phyloP scores from a whole-genome alignment of 164 flowering plant genomes.

The Annona cherimola region DNA sequence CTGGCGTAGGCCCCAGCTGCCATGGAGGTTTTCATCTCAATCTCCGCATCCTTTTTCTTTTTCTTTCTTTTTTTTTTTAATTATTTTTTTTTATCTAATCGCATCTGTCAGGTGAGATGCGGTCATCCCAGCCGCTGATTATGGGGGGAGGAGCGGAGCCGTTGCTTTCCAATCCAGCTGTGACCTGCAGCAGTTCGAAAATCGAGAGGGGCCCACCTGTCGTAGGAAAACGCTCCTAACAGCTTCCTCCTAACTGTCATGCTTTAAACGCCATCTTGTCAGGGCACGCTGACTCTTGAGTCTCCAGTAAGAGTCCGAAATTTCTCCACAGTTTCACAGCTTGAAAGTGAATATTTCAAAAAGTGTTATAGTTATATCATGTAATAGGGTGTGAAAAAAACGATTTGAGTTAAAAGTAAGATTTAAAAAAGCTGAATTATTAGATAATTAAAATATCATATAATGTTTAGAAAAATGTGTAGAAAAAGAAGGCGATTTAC shows the following conservation, averaged over 20 bases:
- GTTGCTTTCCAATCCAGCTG: conserved; percentile 31
- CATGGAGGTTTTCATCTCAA: conserved; percentile 29
- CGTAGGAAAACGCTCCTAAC: conserved; percentile 15
- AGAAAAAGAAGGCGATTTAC: no score
- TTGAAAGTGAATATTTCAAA: no score
- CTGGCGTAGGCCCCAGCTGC: conserved; percentile 43
- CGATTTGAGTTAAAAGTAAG: no score
- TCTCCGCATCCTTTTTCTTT: not conserved
- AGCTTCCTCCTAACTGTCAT: conserved; percentile 41
- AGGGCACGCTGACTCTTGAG: not conserved
- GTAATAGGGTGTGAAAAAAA: no score
- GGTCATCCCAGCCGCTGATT: conserved; percentile 28
- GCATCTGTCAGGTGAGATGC: not conserved
- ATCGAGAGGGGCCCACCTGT: conserved; percentile 20
- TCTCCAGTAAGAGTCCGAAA: no score
- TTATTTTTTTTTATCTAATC: no score
- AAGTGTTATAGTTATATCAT: no score
- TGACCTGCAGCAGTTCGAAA: conserved; percentile 12
- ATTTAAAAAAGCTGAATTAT: no score
- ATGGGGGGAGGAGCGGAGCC: conserved; percentile 2
- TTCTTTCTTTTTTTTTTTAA: conserved; percentile 9
- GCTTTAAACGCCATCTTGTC: conserved; percentile 27
- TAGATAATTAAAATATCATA: no score
- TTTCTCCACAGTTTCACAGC: no score
- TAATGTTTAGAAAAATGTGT: no score